A percentile compares a stretch with the other conserved stretches of the same genome.
These are phyloP conservation scores for Tolypocladium amazonense DNA, from an alignment of 2,329 filamentous ascomycete species.

Conservation along the genomic window DNA sequence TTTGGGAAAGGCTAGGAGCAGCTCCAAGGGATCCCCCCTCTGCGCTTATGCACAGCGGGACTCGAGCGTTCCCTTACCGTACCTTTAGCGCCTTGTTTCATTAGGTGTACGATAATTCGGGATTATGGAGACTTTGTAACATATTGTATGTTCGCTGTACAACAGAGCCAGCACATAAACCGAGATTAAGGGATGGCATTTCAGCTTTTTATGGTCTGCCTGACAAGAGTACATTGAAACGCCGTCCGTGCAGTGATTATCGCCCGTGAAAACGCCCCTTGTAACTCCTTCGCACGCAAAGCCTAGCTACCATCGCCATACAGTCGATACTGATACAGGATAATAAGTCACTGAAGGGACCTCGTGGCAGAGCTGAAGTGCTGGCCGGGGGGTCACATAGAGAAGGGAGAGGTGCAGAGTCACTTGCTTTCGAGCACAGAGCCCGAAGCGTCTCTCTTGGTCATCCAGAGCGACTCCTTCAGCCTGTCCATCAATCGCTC, in stretches of 20 bases:
- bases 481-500: slow-evolving; percentile 51
- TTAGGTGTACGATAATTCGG: neutral
- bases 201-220: neutral
- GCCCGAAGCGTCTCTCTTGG: neutral
- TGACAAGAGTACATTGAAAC: neutral
- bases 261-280: neutral
- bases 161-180: neutral
- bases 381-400: neutral
- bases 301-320: neutral
- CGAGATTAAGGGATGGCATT: neutral
- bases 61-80: neutral
- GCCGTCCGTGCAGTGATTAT: neutral
- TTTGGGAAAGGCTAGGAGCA: neutral
- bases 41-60: neutral
- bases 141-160: neutral
- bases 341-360: neutral
- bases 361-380: neutral
- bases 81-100: neutral
- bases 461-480: slow-evolving; percentile 16
- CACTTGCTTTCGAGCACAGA: neutral
- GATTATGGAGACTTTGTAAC: neutral
- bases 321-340: neutral
- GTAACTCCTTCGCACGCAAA: neutral
- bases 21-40: neutral
- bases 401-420: neutral